A percentile compares a stretch with the other conserved stretches of the same genome.
Evolutionary conservation across 2,329 filamentous ascomycete genomes (phyloP).

Genomic region (Tolypocladium pustulatum): DNA sequence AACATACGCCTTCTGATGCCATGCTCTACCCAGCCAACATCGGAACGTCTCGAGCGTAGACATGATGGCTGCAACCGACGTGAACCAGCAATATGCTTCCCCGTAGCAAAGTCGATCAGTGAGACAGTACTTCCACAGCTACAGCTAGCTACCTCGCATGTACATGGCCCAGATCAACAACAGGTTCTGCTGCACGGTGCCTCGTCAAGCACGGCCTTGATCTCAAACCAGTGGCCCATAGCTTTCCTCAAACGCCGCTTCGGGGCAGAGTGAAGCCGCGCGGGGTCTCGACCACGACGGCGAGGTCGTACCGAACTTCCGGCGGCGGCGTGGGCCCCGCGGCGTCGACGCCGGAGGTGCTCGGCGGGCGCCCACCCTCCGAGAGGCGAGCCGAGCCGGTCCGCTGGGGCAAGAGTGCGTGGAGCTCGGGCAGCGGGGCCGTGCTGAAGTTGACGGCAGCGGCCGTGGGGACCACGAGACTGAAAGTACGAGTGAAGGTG

Average conservation of each 20-base stretch:
- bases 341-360: not conserved
- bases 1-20: not conserved
- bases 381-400: not conserved
- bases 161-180: not conserved
- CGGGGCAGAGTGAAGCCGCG: not conserved
- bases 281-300: not conserved
- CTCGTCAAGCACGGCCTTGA: not conserved
- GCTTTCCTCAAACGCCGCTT: not conserved
- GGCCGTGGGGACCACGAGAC: not conserved
- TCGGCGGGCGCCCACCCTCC: not conserved
- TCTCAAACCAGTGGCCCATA: not conserved
- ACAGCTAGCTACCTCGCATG: no score
- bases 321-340: not conserved
- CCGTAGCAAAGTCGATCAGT: not conserved
- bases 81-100: not conserved
- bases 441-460: not conserved
- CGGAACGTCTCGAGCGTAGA: not conserved
- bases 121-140: not conserved
- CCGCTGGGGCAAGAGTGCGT: not conserved
- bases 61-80: not conserved
- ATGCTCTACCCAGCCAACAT: not conserved
- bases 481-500: not conserved
- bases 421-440: not conserved
- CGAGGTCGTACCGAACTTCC: not conserved
- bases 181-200: not conserved